Base-by-base conservation (phyloP, 2,329 filamentous ascomycete genomes). In the Raffaelea albimanens region DNA sequence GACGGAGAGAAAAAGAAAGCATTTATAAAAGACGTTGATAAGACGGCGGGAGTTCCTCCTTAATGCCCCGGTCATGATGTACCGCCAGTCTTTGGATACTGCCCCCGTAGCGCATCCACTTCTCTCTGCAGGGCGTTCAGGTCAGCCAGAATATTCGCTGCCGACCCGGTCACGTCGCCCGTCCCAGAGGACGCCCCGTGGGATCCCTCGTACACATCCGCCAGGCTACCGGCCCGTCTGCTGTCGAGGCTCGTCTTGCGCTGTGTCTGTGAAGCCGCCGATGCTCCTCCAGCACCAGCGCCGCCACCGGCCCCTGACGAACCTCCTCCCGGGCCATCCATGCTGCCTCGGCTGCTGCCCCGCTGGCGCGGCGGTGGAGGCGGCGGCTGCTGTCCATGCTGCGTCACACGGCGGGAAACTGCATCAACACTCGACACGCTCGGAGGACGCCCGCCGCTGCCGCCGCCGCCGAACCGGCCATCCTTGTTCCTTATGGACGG, bases 71-170 rank as follows among this genome's bases (percentile, higher is more conserved):
- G n/a, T n/a, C n/a, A n/a, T n/a, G n/a, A 29, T 7, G 25, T 29
- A 29, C 25, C 13, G 25, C 25, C 25, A 29, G 25, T 7, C 25
- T 29, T 43, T n/a, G 4, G 19, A 20, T 47, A 53, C 43, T 51
- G 51, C 8, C 66, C 70, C 56, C 76, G 68, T 40, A 84, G 58
- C 4, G 78, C 83, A 63, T 91, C 85, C 36, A 91, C 85, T 58
- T 91, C 86, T 58, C 76, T 75, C 63, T 87, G 85, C 52, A 91
- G 64, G 20, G 80, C 80, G 42, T 78, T 76, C 47, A 91, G 64
- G 60, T 90, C 84, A 1, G 83, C 83, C 54, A 91, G 63, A 50
- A 90, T 87, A 58, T 85, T 77, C 39, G 64, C 62, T 1, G 68
- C 65, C 45, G 66, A 63, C 10, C 66, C 51, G 18, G 34, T 38